Base-by-base conservation (phyloP, 2,329 filamentous ascomycete species). In the Trichoderma sp. region DNA sequence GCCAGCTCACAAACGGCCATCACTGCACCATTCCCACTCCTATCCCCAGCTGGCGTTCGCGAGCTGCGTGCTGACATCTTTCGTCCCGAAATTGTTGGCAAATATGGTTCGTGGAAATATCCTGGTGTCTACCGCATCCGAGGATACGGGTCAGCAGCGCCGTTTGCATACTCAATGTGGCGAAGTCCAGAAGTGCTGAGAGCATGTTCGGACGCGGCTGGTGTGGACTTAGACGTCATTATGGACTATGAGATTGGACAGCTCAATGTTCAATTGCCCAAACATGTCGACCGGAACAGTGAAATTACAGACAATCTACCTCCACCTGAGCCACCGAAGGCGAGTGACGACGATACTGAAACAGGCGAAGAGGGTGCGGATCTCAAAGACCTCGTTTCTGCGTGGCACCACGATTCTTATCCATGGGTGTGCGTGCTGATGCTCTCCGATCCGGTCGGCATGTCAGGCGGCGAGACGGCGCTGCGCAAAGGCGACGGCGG, bases 241-340 rank as follows among this genome's bases (percentile, higher is more conserved):
- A 82, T 86, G 73, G 83, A 88, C 75, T 86, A 83, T 70, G 87
- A 89, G 71, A 84, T 88, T 68, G 84, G 81, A 22, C 84, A 88
- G 71, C 83, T 87, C 76, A 89, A 89, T 74, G 77, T 88, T 53
- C 68, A 79, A 69, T 39, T 68, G 19, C 59, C 45, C 25, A 64
- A 52, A 27, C 56, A 73, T 3, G 74, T 67, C 3, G 70, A 76
- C n/a, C 68, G 69, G 19, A 71, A 69, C 5, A 35, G 34, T 37
- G 54, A 19, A 27, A 61, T 61, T 35, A 76, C 74, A 5, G 63
- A 65, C 34, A 54, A 65, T 29, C 50, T 65, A 34, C 63, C 63
- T 1, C 74, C 76, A 3, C 70, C 77, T 5, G 72, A 74, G 42
- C 74, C 74, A 1, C 74, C 72, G 10, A 66, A 67, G 77, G 70